Evolutionary conservation across 75 land plant species (phyloP).

Genomic region (Cupressus sempervirens): DNA sequence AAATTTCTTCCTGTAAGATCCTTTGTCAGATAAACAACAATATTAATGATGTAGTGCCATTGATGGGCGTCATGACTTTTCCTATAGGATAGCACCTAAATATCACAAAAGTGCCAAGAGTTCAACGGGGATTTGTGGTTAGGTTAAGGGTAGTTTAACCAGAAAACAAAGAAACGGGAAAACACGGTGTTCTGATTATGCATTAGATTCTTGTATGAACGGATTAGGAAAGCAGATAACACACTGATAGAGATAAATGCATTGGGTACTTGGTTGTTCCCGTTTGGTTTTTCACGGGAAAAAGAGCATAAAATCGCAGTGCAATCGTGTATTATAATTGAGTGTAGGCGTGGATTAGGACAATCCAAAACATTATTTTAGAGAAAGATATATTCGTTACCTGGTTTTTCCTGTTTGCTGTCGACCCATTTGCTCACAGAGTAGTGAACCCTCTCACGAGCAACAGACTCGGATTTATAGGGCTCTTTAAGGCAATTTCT

Average conservation of each 20-base stretch:
- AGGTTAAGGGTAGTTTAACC: not conserved
- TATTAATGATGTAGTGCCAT: not conserved
- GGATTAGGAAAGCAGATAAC: not conserved
- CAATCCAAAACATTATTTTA: not conserved
- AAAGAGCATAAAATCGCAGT: not conserved
- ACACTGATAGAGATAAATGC: not conserved
- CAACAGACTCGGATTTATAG: slow-evolving; percentile 51
- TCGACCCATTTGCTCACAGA: slow-evolving; percentile 56
- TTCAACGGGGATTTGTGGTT: not conserved
- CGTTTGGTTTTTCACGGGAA: not conserved
- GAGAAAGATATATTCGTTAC: slow-evolving; percentile 18
- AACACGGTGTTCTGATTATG: not conserved
- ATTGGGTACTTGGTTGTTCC: not conserved
- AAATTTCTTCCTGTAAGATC: not conserved
- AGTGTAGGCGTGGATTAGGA: not conserved
- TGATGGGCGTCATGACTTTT: not conserved
- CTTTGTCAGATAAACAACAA: not conserved
- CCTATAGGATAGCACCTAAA: not conserved
- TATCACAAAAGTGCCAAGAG: not conserved
- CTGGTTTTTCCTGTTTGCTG: slow-evolving; percentile 67
- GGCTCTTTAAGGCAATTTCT: slow-evolving; percentile 90
- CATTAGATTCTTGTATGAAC: not conserved
- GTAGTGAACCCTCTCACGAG: slow-evolving; percentile 86
- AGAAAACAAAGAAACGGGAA: not conserved
- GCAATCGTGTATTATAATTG: not conserved